These are phyloP conservation scores for Balamuthia mandrillaris DNA, from an alignment of 208 protist genomes.

Conservation along the genomic window DNA sequence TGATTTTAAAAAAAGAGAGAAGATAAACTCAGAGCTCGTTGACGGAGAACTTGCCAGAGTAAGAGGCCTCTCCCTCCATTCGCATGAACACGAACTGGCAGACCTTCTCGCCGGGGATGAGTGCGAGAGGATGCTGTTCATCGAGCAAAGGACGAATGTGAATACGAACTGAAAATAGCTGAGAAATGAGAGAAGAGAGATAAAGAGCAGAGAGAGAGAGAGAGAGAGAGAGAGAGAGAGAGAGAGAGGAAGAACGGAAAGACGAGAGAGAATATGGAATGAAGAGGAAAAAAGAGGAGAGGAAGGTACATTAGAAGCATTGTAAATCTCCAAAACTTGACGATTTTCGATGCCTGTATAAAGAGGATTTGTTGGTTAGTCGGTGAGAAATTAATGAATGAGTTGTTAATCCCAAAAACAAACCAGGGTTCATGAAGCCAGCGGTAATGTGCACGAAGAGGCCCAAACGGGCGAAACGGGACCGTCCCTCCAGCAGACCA, in stretches of 20 bases:
- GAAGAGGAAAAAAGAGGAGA: background rate
- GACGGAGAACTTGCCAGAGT: conserved; percentile 16
- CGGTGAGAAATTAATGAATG: background rate
- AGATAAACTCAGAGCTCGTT: background rate
- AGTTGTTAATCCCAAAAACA: background rate
- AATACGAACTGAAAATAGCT: background rate
- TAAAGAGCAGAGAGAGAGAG: no score
- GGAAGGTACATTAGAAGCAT: conserved; percentile 25
- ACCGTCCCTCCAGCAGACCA: conserved; percentile 41
- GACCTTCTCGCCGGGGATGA: conserved; percentile 40
- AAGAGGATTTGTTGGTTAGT: background rate
- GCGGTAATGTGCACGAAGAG: conserved; percentile 56
- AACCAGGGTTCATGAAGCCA: conserved; percentile 52
- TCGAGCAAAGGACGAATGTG: background rate
- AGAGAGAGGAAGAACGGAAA: background rate
- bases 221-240: background rate
- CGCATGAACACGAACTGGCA: conserved; percentile 57
- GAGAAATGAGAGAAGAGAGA: background rate
- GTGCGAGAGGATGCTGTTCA: background rate
- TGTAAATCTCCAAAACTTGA: conserved; percentile 59
- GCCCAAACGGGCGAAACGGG: conserved; percentile 50
- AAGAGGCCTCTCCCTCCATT: conserved; percentile 27
- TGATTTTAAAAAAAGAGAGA: no score
- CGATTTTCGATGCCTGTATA: conserved; percentile 38
- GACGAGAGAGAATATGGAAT: background rate